Evolutionary conservation across 2,329 filamentous ascomycete genomes (phyloP), one percentile per base, ranked within the genome.

Genomic region (Diaporthe capsici): DNA sequence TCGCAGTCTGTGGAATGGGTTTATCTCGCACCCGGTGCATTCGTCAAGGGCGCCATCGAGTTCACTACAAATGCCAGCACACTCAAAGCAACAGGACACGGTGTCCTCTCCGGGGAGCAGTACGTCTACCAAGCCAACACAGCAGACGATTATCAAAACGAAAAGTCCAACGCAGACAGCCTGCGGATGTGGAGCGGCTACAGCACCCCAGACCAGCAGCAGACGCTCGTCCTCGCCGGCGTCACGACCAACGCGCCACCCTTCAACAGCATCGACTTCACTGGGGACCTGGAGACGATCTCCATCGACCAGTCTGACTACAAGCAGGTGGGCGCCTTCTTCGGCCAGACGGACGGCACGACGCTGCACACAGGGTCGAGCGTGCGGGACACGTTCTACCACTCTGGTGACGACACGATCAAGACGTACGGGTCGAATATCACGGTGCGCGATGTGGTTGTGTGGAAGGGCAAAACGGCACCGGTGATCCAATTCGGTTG

Each of bases 301-400:
- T 75, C 77, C n/a, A 79, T 81, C 49, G 72, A 80, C 25, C 78
- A 78, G 13, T 80, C 73, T 2, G 84, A 85, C 72, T 84, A 84
- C 76, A 85, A 85, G 78, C 84, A 84, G 75, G 84, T 85, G 44
- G 83, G 84, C 13, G 81, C 83, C 15, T 85, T 81, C 75, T 85
- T 82, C 72, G 78, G 77, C 31, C 84, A 85, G 76, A 85, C 84
- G 1, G 84, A 85, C 76, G 83, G 83, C 28, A 81, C 80, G 51
- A 79, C 84, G 55, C 80, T 84, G 65, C 84, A 85, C 73, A 74
- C 82, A 0, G 80, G 81, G 53, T 78, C 80, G 17, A 60, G 47
- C 44, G 79, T 83, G 28, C 77, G 76, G 20, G 81, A 84, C 72
- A 80, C 82, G 63, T 85, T 85, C 74, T 85, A 83, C 74, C 83